Conservation (phyloP, 306 rosid genomes). For the Pueraria montana region DNA sequence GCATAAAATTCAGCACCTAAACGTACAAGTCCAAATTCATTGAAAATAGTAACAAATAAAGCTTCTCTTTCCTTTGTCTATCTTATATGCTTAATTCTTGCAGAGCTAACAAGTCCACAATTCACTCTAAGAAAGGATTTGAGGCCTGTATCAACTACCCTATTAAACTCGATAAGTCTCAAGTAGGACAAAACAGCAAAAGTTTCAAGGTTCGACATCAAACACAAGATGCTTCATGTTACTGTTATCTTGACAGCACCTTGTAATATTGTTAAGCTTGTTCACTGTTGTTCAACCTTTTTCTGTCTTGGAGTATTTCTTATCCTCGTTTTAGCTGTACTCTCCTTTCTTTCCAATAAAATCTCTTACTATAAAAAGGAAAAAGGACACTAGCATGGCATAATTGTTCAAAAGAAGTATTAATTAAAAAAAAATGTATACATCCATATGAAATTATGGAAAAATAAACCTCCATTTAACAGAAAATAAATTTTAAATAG, state of each 20-base stretch:
- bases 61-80: slow-evolving; percentile 11
- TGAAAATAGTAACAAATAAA: slow-evolving; percentile 17
- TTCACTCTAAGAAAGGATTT: neutral
- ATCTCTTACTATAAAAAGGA: neutral
- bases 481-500: slow-evolving; percentile 18
- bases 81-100: neutral
- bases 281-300: neutral
- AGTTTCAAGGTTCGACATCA: slow-evolving; percentile 20
- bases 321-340: neutral
- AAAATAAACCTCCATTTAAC: slow-evolving; percentile 13
- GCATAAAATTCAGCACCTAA: slow-evolving; percentile 22
- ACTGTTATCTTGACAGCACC: neutral
- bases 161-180: neutral
- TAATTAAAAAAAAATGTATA: neutral
- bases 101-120: slow-evolving; percentile 4
- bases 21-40: slow-evolving; percentile 14
- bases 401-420: slow-evolving; percentile 34
- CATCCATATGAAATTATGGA: slow-evolving; percentile 8
- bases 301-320: neutral
- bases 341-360: neutral
- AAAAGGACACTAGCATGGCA: slow-evolving; percentile 4
- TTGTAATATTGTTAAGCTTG: slow-evolving; percentile 1
- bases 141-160: neutral
- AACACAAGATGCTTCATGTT: neutral
- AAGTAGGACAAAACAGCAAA: neutral